These are phyloP conservation scores for Phytophthora agathidicida DNA, from an alignment of 352 stramenopile genomes.

Conservation along the genomic window DNA sequence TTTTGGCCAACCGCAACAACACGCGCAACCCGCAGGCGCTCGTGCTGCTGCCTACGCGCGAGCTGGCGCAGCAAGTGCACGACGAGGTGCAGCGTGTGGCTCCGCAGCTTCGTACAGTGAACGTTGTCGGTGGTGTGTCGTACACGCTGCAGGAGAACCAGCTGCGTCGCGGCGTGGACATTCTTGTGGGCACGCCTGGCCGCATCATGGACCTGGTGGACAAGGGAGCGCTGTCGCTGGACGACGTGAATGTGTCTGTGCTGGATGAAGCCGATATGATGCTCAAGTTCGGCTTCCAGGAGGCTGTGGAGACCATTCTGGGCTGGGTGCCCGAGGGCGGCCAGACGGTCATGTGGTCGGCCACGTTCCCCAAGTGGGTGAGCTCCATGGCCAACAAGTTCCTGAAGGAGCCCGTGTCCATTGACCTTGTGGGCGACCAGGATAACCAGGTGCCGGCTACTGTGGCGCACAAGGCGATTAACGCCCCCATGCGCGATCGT, in stretches of 20 bases:
- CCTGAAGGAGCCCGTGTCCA: conserved; percentile 91
- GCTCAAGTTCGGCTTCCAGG: conserved; percentile 98
- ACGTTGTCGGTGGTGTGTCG: conserved; percentile 93
- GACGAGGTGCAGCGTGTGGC: conserved; percentile 89
- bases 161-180: conserved; percentile 91
- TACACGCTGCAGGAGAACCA: conserved; percentile 94
- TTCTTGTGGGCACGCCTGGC: conserved; percentile 96
- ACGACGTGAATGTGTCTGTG: conserved; percentile 90
- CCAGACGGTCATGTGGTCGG: conserved; percentile 97
- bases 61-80: conserved; percentile 97
- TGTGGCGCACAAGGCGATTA: conserved; percentile 93
- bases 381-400: conserved; percentile 93
- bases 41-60: conserved; percentile 96
- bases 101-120: conserved; percentile 90
- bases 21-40: conserved; percentile 87
- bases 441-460: conserved; percentile 86
- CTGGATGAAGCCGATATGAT: conserved; percentile 98
- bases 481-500: conserved; percentile 80
- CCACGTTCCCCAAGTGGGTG: conserved; percentile 97
- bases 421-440: conserved; percentile 94
- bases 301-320: conserved; percentile 97
- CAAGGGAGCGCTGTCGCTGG: conserved; percentile 92
- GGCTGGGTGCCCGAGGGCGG: conserved; percentile 67
- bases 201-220: conserved; percentile 97
- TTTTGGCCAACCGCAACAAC: conserved; percentile 51